Evolutionary conservation across 352 stramenopile species (phyloP).

Genomic region (Phytophthora niederhauseri): DNA sequence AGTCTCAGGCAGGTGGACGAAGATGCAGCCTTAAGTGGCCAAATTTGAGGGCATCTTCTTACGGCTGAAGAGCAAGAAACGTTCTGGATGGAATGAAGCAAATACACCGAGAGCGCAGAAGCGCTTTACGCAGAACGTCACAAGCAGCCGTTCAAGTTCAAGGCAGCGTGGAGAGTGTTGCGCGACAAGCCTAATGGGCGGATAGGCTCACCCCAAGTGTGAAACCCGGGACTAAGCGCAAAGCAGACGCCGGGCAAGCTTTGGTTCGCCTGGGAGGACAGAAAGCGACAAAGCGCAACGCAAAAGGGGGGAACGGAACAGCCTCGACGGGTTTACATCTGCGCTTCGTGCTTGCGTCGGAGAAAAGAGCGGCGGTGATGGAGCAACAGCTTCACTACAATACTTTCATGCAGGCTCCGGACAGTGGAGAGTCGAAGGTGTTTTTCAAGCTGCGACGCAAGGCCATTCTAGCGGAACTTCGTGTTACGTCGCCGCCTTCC

Average conservation of each 20-base stretch:
- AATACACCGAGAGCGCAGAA: not conserved
- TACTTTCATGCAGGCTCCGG: not conserved
- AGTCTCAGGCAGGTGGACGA: slow-evolving; percentile 9
- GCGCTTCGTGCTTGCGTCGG: not conserved
- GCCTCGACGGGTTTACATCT: not conserved
- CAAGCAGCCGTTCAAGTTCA: slow-evolving; percentile 13
- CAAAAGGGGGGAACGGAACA: not conserved
- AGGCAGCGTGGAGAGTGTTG: slow-evolving; percentile 1
- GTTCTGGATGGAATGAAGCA: slow-evolving; percentile 7
- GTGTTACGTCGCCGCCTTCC: no score
- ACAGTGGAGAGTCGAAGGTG: not conserved
- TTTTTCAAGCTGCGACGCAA: not conserved
- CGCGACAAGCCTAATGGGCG: slow-evolving; percentile 10
- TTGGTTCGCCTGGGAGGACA: not conserved
- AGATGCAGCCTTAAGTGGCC: slow-evolving; percentile 8
- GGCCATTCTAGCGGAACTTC: not conserved
- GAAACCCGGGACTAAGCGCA: slow-evolving; percentile 18
- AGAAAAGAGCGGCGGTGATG: not conserved
- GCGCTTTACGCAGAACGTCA: not conserved
- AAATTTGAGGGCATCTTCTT: slow-evolving; percentile 15
- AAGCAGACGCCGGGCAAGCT: slow-evolving; percentile 19
- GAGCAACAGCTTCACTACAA: no score
- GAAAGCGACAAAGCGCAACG: not conserved
- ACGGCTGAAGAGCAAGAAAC: slow-evolving; percentile 1
- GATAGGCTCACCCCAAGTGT: slow-evolving; percentile 21